Evolutionary conservation across 768 basidiomycete species (phyloP), one percentile per base, ranked within the genome.

Genomic region (Sistotremastrum suecicum): DNA sequence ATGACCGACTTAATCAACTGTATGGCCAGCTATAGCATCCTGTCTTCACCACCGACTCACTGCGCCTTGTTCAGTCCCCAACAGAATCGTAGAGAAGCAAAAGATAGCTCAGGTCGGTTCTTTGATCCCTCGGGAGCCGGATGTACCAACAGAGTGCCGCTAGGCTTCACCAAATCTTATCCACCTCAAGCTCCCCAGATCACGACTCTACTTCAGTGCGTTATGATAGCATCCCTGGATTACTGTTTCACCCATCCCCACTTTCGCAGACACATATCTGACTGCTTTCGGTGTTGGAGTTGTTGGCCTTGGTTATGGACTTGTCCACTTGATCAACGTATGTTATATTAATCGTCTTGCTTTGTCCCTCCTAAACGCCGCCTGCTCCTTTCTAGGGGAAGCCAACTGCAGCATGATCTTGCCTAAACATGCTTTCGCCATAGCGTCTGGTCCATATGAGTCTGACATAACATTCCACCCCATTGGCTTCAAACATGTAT

Each of bases 11-110:
- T 53, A 61, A 68, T 66, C 68, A 60, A 59, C 54, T 54, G 54
- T 50, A 48, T 51, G 48, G 50, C 48, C 39, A 51, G 50, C 63
- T 63, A 52, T 20, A 20, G 20, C 20, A 56, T 52, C 60, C 68
- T 64, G 62, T 55, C 57, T 54, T 35, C 46, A 51, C 49, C 48
- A 48, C 54, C 46, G 44, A 37, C 41, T 41, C 37, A 46, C 48
- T 43, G 37, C 54, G 53, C 48, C 48, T 53, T 49, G 47, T 56
- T 37, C 54, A 76, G 76, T 71, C 59, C 79, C 77, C 53, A 83
- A 87, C 67, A 59, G 59, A 45, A 70, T 84, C 50, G 60, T 75
- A 37, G 74, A 80, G 64, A 78, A 64, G 58, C 84, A 87, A 63
- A 75, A 64, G 65, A 49, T 58, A 39, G 70, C 75, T 60, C 85